Evolutionary conservation across 805 yeast species (phyloP), one percentile per base, ranked within the genome.

Genomic region (Ogataea salicorniae): DNA sequence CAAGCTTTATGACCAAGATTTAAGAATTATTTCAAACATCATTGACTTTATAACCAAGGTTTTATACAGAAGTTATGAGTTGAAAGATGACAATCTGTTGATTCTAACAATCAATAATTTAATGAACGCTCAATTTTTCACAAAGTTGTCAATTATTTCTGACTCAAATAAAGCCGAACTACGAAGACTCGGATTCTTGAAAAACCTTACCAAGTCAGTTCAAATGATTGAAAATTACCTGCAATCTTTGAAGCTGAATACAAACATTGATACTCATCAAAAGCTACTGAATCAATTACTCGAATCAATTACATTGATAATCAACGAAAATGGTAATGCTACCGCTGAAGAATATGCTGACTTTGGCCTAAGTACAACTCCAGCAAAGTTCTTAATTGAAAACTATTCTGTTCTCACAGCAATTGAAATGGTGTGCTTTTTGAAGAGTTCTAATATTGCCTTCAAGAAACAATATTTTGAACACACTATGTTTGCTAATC

Each of bases 381-480:
- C 80, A 1, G 58, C 59, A 31, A 60, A 65, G 26, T 73, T 69
- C 49, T 73, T 79, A 4, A 59, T 67, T 20, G 70, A 69, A 4
- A 68, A 74, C 45, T 79, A 73, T 57, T 62, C 80, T 6, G 62
- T 80, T 22, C 67, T 80, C 41, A 73, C 77, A 41, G 75, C 81
- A 2, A 70, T 77, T 64, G 82, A 80, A 56, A 64, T 83, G 43
- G 71, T 74, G 50, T 68, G 73, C 35, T 81, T 84, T 58, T 63
- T 83, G 37, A 75, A 74, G 49, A 79, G 76, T 53, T 72, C 82
- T 16, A 80, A 80, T 58, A 71, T 79, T 59, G 68, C 82, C 0
- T 84, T 84, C 66, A 80, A 77, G 51, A 83, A 83, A 63, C 65
- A 73, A 31, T 81, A 75, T 58, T 79, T 76, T 46, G 88, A 84